Percentiles rank a stretch among this genome's conserved stretches.
These are phyloP conservation scores for Fragilariopsis cylindrus DNA, from an alignment of 108 stramenopile species.

Conservation along the genomic window DNA sequence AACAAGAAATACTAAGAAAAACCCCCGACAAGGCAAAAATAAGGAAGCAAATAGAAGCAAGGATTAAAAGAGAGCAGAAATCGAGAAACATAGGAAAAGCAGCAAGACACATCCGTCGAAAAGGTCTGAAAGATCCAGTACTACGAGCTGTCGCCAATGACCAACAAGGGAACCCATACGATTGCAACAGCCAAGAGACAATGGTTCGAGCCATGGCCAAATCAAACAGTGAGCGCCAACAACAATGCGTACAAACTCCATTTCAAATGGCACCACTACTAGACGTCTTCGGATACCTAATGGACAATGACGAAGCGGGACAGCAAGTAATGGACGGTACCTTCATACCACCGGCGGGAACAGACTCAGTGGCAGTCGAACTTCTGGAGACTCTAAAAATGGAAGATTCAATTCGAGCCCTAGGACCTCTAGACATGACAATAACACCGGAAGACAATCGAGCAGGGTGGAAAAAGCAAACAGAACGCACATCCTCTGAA, in stretches of 20 bases:
- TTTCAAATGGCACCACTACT: conserved; percentile 1
- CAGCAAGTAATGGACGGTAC: too few species aligned
- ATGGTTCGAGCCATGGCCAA: background rate
- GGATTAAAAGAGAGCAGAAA: background rate
- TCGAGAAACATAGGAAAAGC: background rate
- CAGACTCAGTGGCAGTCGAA: too few species aligned
- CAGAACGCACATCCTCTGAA: background rate
- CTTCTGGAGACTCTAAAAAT: too few species aligned
- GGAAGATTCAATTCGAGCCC: too few species aligned
- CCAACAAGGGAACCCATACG: background rate
- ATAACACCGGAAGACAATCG: too few species aligned
- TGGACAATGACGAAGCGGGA: background rate
- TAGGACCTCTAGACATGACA: too few species aligned
- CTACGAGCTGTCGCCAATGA: background rate
- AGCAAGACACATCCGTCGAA: conserved; percentile 2
- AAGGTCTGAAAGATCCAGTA: background rate
- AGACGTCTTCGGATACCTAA: background rate
- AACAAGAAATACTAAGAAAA: too few species aligned
- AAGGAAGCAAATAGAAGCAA: too few species aligned
- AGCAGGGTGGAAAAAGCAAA: conserved; percentile 13
- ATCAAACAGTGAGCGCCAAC: conserved; percentile 5
- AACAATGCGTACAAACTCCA: background rate
- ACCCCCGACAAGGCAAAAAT: too few species aligned
- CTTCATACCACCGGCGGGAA: too few species aligned
- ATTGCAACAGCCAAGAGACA: background rate